Evolutionary conservation across 768 basidiomycete species (phyloP).

Genomic region (Trametes maxima): DNA sequence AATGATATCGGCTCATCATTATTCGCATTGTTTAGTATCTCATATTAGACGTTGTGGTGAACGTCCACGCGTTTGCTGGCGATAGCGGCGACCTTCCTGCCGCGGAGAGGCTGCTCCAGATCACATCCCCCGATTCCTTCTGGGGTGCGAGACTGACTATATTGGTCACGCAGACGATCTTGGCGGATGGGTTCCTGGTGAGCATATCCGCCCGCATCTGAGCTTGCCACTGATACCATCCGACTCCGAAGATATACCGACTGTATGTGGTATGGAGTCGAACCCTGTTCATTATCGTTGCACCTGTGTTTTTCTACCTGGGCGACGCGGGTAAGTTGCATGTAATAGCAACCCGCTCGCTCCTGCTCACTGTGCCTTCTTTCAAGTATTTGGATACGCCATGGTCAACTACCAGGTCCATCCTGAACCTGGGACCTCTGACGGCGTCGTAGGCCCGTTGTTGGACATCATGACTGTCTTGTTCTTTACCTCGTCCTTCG

Average conservation of each 20-base stretch:
- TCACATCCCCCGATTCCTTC: background rate
- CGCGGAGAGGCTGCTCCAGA: background rate
- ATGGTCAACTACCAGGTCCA: slow-evolving; percentile 1
- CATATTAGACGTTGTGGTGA: background rate
- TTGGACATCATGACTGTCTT: background rate
- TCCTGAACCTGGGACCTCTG: background rate
- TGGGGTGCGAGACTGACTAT: slow-evolving; percentile 1
- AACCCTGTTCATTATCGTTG: background rate
- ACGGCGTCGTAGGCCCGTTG: background rate
- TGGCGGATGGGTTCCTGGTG: background rate
- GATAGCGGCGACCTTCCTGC: background rate
- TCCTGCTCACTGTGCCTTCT: background rate
- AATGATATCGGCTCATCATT: background rate
- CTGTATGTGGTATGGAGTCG: background rate
- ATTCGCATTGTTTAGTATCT: background rate
- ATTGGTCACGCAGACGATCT: slow-evolving; percentile 1
- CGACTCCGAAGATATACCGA: background rate
- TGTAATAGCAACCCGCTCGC: too few relatives aligned
- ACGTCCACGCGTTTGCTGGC: background rate
- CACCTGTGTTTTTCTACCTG: background rate
- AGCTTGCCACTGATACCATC: background rate
- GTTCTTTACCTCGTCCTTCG: background rate
- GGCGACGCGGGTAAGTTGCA: background rate
- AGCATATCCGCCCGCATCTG: background rate
- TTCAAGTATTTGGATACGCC: background rate